Evolutionary conservation across 768 basidiomycete species (phyloP).

Genomic region (Calocera viscosa): DNA sequence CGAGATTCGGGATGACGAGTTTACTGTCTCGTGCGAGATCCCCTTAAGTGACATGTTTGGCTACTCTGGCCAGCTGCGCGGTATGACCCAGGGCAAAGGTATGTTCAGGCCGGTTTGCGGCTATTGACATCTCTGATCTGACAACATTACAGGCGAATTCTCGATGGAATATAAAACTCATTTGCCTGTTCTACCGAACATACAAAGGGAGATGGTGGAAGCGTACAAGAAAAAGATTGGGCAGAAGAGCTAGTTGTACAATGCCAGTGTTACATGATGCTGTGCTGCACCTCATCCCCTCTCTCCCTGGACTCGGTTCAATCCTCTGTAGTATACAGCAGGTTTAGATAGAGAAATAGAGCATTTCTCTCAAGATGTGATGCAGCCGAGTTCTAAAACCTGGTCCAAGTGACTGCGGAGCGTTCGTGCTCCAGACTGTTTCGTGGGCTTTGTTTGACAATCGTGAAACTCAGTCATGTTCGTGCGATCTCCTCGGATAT

Average conservation of each 20-base stretch:
- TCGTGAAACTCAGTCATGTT: no score
- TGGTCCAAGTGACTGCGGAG: no score
- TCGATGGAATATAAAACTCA: conserved; percentile 58
- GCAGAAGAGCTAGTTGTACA: conserved; percentile 18
- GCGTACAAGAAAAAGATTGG: conserved; percentile 69
- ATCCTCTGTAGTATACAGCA: not conserved
- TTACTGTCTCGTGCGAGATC: conserved; percentile 81
- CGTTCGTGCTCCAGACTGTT: no score
- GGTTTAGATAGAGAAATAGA: not conserved
- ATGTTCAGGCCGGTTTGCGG: conserved; percentile 45
- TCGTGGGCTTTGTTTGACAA: no score
- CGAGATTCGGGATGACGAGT: conserved; percentile 94
- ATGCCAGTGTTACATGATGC: not conserved
- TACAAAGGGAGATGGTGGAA: conserved; percentile 82
- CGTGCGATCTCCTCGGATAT: not conserved
- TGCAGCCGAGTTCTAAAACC: no score
- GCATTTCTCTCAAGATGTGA: not conserved
- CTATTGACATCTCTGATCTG: conserved; percentile 25
- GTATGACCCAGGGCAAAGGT: conserved; percentile 93
- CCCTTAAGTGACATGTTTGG: conserved; percentile 98
- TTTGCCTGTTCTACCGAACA: conserved; percentile 65
- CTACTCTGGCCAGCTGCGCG: conserved; percentile 84
- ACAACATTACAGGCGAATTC: conserved; percentile 30
- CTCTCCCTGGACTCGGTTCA: not conserved
- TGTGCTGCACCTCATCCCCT: not conserved